Evolutionary conservation across 257 asterid species (phyloP), one percentile per base, ranked within the genome.

Genomic region (Salvia rosmarinus): DNA sequence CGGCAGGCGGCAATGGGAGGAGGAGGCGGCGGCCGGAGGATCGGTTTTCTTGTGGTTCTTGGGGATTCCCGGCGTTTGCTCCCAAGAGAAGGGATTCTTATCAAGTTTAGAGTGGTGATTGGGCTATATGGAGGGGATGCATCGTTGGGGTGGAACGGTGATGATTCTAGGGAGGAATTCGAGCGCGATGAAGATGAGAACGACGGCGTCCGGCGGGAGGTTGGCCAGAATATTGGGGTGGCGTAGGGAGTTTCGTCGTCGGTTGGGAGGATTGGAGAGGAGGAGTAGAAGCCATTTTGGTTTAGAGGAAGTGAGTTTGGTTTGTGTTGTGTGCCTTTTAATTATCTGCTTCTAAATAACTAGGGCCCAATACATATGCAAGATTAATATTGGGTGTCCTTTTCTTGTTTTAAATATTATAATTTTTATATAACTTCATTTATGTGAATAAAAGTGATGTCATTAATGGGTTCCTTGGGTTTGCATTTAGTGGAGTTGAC

Each of bases 1-100:
- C 50, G 52, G 88, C 87, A 3, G 97, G 97, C 25, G 96, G 96
- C 75, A 82, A 50, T 5, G 96, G 95, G 69, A 89, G 90, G 75
- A 80, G 89, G 43, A 47, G 74, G 68, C 25, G 63, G 14, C 51
- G 30, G 30, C n/a, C n/a, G 76, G 65, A 19, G 63, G 4, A 9
- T 78, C 76, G 32, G 73, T 54, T 47, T 67, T 69, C 49, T 69
- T 71, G 74, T 40, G 17, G 11, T 50, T 51, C 74, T 86, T 86
- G n/a, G 91, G 83, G 58, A 86, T 86, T 55, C 91, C 89, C 39
- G 91, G 91, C n/a, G 79, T 80, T 66, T 72, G 54, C 16, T 86
- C 91, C 91, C 91, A 86, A 37, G 91, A 86, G 67, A 86, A 21
- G 91, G 91, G 42, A 84, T 68, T 40, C 89, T 79, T 1, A 37